These are phyloP conservation scores for Gloeophyllum trabeum DNA, from an alignment of 768 basidiomycete genomes.

Conservation along the genomic window DNA sequence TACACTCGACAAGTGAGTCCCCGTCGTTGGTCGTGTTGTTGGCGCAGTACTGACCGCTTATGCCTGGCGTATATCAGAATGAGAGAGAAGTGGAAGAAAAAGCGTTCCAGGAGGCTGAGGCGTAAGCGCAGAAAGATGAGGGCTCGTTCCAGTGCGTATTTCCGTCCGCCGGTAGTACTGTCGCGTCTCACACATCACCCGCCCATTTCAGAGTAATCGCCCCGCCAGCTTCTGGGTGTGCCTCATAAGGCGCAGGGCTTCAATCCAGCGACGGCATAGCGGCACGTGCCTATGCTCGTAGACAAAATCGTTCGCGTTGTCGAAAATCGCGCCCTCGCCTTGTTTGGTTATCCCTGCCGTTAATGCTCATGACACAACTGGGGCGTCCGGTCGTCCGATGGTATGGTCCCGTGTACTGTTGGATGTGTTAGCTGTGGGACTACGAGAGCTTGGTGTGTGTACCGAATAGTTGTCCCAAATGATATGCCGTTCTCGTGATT, in stretches of 20 bases:
- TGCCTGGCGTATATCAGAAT: conserved; percentile 47
- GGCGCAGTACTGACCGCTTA: not conserved
- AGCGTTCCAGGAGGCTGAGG: conserved; percentile 85
- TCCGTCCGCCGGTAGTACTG: no score
- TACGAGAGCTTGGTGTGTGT: no score
- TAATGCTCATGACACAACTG: no score
- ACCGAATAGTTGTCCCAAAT: no score
- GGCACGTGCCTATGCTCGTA: no score
- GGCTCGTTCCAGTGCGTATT: conserved; percentile 74
- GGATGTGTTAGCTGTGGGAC: no score
- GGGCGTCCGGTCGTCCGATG: no score
- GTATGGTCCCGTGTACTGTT: no score
- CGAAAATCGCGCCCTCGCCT: no score
- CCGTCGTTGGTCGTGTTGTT: not conserved
- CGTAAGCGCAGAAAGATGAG: conserved; percentile 96
- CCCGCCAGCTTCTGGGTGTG: conserved; percentile 14
- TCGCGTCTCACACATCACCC: conserved; percentile 1
- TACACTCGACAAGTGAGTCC: conserved; percentile 17
- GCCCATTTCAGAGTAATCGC: conserved; percentile 23
- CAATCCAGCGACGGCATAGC: not conserved
- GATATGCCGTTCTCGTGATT: no score
- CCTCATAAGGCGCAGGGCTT: conserved; percentile 8
- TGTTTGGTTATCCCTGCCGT: no score
- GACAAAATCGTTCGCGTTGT: no score
- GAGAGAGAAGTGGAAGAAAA: conserved; percentile 98